These are phyloP conservation scores for Phaeolepiota aurea DNA, from an alignment of 768 basidiomycete species.

Conservation along the genomic window DNA sequence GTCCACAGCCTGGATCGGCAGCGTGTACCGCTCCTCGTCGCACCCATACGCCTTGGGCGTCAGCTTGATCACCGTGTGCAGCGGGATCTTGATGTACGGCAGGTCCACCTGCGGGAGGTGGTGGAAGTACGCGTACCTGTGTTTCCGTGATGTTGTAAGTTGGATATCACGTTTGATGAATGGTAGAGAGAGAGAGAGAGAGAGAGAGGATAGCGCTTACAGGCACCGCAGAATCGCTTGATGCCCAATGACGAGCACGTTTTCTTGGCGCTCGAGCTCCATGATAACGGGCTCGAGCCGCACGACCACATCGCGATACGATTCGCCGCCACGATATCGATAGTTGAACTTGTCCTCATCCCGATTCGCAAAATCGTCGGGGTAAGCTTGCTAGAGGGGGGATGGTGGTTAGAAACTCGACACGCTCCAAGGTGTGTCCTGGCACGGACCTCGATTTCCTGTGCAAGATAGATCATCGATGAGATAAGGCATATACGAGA, in stretches of 20 bases:
- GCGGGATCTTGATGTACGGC: conserved; percentile 94
- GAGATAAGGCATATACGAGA: too few relatives aligned
- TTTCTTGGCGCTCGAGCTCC: conserved; percentile 97
- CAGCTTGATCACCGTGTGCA: conserved; percentile 97
- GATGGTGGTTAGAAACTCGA: neutral
- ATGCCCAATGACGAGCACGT: conserved; percentile 94
- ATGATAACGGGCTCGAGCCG: conserved; percentile 97
- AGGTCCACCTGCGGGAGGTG: conserved; percentile 86
- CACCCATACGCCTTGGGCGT: conserved; percentile 98
- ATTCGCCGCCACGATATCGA: conserved; percentile 94
- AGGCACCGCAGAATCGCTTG: conserved; percentile 83
- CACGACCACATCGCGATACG: conserved; percentile 94
- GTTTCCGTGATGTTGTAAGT: too few relatives aligned
- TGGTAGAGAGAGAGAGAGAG: conserved; percentile 6
- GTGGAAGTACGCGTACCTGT: conserved; percentile 95
- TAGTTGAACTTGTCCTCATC: conserved; percentile 99
- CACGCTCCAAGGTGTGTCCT: neutral
- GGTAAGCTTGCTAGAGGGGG: conserved; percentile 72
- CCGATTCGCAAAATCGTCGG: conserved; percentile 95
- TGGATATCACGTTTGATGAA: too few relatives aligned
- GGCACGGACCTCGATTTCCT: conserved; percentile 88
- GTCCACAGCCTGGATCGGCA: conserved; percentile 91
- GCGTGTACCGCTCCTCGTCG: conserved; percentile 92
- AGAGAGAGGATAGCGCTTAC: conserved; percentile 40
- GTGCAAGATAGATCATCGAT: neutral